These are phyloP conservation scores for Aspergillus chevalieri DNA, from an alignment of 2,329 filamentous ascomycete species.

Conservation along the genomic window DNA sequence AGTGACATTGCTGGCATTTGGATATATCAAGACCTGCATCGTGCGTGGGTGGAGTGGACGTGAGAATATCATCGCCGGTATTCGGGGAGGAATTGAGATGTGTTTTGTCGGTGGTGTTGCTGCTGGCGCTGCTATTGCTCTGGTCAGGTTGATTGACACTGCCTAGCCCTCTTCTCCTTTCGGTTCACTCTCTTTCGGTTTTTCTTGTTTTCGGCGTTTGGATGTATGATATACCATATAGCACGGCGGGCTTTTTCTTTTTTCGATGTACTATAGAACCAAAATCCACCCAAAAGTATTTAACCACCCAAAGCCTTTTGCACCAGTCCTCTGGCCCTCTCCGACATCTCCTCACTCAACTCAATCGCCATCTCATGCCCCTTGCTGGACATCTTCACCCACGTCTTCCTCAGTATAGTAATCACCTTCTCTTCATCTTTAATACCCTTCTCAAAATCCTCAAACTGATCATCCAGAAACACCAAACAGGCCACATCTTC, in stretches of 20 bases:
- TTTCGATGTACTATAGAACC: background rate
- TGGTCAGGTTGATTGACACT: conserved; percentile 53
- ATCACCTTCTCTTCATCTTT: conserved; percentile 73
- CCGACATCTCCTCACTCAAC: conserved; percentile 52
- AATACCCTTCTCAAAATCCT: conserved; percentile 64
- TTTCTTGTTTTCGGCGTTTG: background rate
- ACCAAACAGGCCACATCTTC: conserved; percentile 85
- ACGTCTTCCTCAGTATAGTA: conserved; percentile 64
- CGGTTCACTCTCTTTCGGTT: background rate
- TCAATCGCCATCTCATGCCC: conserved; percentile 60
- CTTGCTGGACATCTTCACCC: conserved; percentile 64
- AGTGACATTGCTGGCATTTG: conserved; percentile 36
- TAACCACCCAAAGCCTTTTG: conserved; percentile 53
- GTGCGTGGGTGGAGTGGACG: conserved; percentile 40
- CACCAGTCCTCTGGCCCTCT: conserved; percentile 56
- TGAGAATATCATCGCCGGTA: conserved; percentile 47
- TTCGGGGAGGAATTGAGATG: conserved; percentile 59
- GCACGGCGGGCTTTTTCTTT: background rate
- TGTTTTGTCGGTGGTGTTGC: conserved; percentile 59
- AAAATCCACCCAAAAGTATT: conserved; percentile 5
- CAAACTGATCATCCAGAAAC: conserved; percentile 81
- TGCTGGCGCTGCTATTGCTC: conserved; percentile 59
- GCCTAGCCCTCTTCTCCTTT: background rate
- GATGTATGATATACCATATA: conserved; percentile 5
- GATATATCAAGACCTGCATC: conserved; percentile 41